These are phyloP conservation scores for Pseudogymnoascus sp. DNA, from an alignment of 2,329 filamentous ascomycete genomes.

Conservation along the genomic window DNA sequence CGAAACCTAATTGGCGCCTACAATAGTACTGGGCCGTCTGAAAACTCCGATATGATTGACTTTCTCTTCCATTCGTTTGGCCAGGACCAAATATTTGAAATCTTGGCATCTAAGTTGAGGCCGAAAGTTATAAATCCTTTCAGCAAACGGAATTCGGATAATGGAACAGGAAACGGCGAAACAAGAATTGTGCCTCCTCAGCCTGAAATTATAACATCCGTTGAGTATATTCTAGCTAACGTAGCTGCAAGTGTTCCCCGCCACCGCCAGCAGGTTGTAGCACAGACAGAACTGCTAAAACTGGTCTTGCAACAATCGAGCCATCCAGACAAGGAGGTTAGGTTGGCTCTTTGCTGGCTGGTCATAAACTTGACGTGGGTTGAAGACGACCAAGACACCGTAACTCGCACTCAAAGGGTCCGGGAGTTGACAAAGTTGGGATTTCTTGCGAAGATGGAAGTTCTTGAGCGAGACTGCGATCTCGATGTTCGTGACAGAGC, in stretches of 20 bases:
- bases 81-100: slow-evolving; percentile 69
- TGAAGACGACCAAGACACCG: slow-evolving; percentile 63
- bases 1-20: slow-evolving; percentile 72
- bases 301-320: slow-evolving; percentile 65
- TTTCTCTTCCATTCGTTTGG: slow-evolving; percentile 70
- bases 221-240: slow-evolving; percentile 78
- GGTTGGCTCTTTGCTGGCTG: slow-evolving; percentile 73
- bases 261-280: slow-evolving; percentile 70
- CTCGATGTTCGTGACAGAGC: slow-evolving; percentile 78
- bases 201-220: slow-evolving; percentile 65
- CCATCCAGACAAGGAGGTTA: slow-evolving; percentile 65
- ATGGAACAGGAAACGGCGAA: slow-evolving; percentile 30
- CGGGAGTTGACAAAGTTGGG: slow-evolving; percentile 63
- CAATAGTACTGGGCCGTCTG: slow-evolving; percentile 41
- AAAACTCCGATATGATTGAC: slow-evolving; percentile 70
- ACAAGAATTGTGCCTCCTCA: slow-evolving; percentile 49
- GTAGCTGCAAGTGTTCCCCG: slow-evolving; percentile 73
- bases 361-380: slow-evolving; percentile 79
- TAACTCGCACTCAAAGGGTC: slow-evolving; percentile 59
- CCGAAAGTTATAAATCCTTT: slow-evolving; percentile 50
- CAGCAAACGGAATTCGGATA: slow-evolving; percentile 33
- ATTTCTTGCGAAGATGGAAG: slow-evolving; percentile 58
- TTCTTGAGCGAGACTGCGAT: slow-evolving; percentile 61
- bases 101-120: slow-evolving; percentile 70
- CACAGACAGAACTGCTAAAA: slow-evolving; percentile 68